Base-by-base conservation (phyloP, 352 stramenopile genomes). In the Globisporangium echinulatum region DNA sequence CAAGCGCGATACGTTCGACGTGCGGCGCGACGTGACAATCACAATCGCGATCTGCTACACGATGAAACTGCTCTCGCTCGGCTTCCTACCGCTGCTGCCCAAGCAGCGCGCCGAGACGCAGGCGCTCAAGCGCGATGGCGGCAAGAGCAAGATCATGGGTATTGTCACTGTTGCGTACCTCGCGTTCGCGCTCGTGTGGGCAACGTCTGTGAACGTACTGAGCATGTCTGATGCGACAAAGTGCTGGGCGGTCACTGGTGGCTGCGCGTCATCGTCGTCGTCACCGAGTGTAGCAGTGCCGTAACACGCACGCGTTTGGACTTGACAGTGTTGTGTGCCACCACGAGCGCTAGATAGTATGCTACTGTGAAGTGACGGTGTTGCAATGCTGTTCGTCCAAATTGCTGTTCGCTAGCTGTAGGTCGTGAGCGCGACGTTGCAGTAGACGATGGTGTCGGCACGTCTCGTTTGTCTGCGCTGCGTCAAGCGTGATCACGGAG, bases 211-310 rank as follows among this genome's bases (percentile, higher is more conserved):
- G 33, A 86, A 85, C 50, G 8, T 88, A 42, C 42, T 85, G 51
- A 70, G 63, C 6, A 82, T 88, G 61, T 82, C 74, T 58, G 59
- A 72, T 46, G 67, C 37, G 43, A 86, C 78, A n/a, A 76, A 68
- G 66, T 88, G 78, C 67, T 78, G 70, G 68, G 62, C 62, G n/a
- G 79, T 88, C 62, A 82, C 74, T 0, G 78, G 78, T 11, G 78
- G 78, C 33, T 83, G 74, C 54, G 69, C 63, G 17, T 70, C 72
- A 19, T 44, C 25, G 25, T 42, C 25, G 11, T 13, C 43, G 0
- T 48, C 13, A 14, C 0, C 8, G 42, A 15, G 9, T 5, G 15
- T 13, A 13, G 9, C 15, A 5, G 11, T 2, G n/a, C 43, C 43
- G n/a, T 48, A 48, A n/a, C 25, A 47, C 10, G 42, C 10, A 5